Base-by-base conservation (phyloP, 1,284 basidiomycete species). In the Inonotus hispidus region DNA sequence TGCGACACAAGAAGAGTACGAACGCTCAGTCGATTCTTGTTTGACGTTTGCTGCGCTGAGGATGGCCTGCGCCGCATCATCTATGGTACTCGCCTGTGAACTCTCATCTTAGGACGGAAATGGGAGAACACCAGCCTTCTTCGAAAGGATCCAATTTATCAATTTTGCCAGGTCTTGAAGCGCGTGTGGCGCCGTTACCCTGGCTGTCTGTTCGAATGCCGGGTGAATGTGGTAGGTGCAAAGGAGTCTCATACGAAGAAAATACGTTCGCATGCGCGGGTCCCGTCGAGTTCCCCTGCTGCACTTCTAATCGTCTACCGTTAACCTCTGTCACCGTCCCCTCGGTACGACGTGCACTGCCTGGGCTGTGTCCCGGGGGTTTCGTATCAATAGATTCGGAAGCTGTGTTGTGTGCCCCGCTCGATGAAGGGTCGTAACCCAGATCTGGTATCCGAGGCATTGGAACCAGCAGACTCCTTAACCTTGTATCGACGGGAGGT, bases 101-200 rank as follows among this genome's bases (percentile, higher is more conserved):
- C n/a, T 4, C 16, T 38, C 6, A 6, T 11, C 37, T 13, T 11
- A 13, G 21, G 46, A 43, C 16, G n/a, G 47, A 57, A 19, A 21
- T 13, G 4, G 6, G n/a, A 21, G 29, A 32, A 57, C 8, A 16
- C 43, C 11, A 6, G 49, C 56, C 29, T 46, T 57, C 56, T 21
- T 49, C 56, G 41, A 47, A 57, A 29, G 43, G 56, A 25, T 57
- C 56, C n/a, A 37, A 14, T 38, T 57, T 57, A 37, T 37, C 45
- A 2, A 37, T 27, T 37, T 57, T 57, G 19, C 56, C 37, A 49
- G 25, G 13, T 25, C 19, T 32, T 29, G 27, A n/a, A 37, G 13
- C 46, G 10, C 7, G 16, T 19, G n/a, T 35, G 35, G 19, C 10
- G 14, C 6, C n/a, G n/a, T 10, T 13, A 19, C 1, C 2, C 11